phyloP scores from a whole-genome alignment of 1,284 basidiomycete genomes.

The Entoloma clypeatum region DNA sequence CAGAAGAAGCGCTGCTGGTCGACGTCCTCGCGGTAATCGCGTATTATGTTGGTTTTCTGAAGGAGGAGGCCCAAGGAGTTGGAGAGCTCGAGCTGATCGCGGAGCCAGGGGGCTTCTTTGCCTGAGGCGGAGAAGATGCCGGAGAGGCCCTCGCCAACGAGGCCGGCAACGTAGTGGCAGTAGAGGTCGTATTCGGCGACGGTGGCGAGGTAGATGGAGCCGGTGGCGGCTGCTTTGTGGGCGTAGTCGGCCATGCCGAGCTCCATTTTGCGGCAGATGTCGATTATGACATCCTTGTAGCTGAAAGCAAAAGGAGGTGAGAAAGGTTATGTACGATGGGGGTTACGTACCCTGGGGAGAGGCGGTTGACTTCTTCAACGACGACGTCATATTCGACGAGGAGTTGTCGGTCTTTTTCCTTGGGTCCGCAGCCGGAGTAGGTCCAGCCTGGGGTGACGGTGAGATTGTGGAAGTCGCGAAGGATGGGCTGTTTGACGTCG shows the following conservation, averaged over 20 bases:
- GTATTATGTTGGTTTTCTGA: slow-evolving; percentile 98
- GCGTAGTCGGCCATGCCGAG: slow-evolving; percentile 95
- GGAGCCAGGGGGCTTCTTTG: slow-evolving; percentile 80
- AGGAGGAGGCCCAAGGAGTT: slow-evolving; percentile 97
- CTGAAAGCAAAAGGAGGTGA: slow-evolving; percentile 34
- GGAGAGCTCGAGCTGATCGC: slow-evolving; percentile 80
- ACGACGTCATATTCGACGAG: slow-evolving; percentile 86
- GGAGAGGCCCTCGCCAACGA: slow-evolving; percentile 96
- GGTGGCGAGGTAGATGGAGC: slow-evolving; percentile 67
- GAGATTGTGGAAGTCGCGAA: slow-evolving; percentile 82
- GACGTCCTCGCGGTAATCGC: slow-evolving; percentile 93
- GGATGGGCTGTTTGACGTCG: slow-evolving; percentile 80
- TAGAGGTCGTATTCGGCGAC: slow-evolving; percentile 92
- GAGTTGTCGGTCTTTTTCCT: slow-evolving; percentile 89
- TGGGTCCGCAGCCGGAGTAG: slow-evolving; percentile 78
- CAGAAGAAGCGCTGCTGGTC: slow-evolving; percentile 90
- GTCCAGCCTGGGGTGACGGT: slow-evolving; percentile 86
- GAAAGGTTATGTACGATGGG: slow-evolving; percentile 2
- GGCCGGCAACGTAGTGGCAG: slow-evolving; percentile 97
- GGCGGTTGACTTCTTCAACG: slow-evolving; percentile 76
- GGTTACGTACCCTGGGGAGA: slow-evolving; percentile 57
- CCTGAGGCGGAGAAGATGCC: slow-evolving; percentile 86
- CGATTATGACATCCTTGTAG: slow-evolving; percentile 80
- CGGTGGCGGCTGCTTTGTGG: slow-evolving; percentile 72
- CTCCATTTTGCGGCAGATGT: slow-evolving; percentile 86